phyloP scores from a whole-genome alignment of 140 eudicot genomes.

The Bidens hawaiensis region DNA sequence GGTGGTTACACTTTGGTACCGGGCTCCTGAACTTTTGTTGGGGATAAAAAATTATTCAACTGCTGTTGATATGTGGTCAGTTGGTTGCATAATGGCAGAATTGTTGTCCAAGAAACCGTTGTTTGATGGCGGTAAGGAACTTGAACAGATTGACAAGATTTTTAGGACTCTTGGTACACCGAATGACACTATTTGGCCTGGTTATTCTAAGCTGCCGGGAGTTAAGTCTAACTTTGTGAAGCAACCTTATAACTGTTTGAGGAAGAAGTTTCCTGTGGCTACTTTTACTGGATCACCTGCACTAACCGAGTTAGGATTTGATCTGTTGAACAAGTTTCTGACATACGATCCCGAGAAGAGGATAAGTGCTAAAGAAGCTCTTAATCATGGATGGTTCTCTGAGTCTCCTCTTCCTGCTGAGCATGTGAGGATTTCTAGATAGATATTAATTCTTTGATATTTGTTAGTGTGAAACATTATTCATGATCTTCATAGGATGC shows the following conservation, averaged over 20 bases:
- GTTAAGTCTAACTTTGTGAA: constrained; percentile 42
- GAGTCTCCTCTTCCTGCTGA: constrained; percentile 62
- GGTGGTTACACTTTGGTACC: constrained; percentile 80
- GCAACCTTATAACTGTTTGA: constrained; percentile 43
- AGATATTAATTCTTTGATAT: background rate
- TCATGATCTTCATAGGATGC: background rate
- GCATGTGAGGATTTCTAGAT: constrained; percentile 32
- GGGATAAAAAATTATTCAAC: constrained; percentile 69
- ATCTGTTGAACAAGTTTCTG: constrained; percentile 57
- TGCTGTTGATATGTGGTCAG: constrained; percentile 79
- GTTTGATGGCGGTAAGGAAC: constrained; percentile 53
- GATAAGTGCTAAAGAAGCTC: constrained; percentile 61
- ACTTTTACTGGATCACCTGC: constrained; percentile 52
- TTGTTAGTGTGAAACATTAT: background rate
- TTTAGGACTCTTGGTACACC: constrained; percentile 70
- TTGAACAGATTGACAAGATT: constrained; percentile 71
- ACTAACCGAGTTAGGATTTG: constrained; percentile 68
- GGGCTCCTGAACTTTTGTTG: constrained; percentile 77
- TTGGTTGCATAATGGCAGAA: constrained; percentile 83
- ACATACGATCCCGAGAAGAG: constrained; percentile 65
- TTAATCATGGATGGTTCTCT: constrained; percentile 61
- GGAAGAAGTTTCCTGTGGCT: constrained; percentile 52
- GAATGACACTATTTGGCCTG: constrained; percentile 64
- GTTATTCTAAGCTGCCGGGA: constrained; percentile 54
- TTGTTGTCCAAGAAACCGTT: constrained; percentile 55